These are phyloP conservation scores for Russula foetens DNA, from an alignment of 768 basidiomycete species.

Conservation along the genomic window DNA sequence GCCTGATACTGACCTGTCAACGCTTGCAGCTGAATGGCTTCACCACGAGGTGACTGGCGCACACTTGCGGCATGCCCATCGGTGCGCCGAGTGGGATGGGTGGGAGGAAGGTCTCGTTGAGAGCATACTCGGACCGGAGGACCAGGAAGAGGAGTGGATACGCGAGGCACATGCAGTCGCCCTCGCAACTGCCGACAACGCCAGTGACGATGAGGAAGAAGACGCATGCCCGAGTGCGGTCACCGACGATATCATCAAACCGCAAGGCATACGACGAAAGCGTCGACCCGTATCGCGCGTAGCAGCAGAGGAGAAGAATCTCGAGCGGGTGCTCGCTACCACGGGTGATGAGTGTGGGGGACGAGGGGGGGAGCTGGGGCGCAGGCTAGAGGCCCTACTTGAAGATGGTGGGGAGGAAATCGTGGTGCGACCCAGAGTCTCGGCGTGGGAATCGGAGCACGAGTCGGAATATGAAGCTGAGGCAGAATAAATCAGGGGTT, in stretches of 20 bases:
- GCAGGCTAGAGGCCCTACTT: conserved; percentile 69
- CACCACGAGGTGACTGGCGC: conserved; percentile 59
- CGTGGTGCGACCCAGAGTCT: neutral
- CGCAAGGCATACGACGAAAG: conserved; percentile 15
- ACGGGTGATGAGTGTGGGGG: conserved; percentile 76
- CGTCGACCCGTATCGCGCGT: conserved; percentile 43
- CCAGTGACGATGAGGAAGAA: conserved; percentile 14
- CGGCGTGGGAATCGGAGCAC: conserved; percentile 10
- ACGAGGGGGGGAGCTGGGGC: conserved; percentile 67
- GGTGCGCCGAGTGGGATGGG: conserved; percentile 82
- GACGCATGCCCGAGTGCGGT: conserved; percentile 11
- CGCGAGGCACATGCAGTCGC: conserved; percentile 2
- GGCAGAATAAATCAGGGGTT: conserved; percentile 14
- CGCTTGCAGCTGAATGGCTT: conserved; percentile 62
- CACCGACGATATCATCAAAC: conserved; percentile 15
- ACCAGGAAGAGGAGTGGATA: conserved; percentile 68
- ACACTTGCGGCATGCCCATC: conserved; percentile 66
- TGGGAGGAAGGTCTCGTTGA: conserved; percentile 84
- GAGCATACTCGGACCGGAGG: conserved; percentile 65
- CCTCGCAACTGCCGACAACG: neutral
- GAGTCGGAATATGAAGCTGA: conserved; percentile 25
- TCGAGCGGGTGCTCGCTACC: conserved; percentile 60
- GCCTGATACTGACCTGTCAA: conserved; percentile 29
- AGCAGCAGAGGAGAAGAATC: conserved; percentile 50
- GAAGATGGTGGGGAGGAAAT: conserved; percentile 21